These are phyloP conservation scores for Mycena amicta DNA, from an alignment of 768 basidiomycete genomes.

Conservation along the genomic window DNA sequence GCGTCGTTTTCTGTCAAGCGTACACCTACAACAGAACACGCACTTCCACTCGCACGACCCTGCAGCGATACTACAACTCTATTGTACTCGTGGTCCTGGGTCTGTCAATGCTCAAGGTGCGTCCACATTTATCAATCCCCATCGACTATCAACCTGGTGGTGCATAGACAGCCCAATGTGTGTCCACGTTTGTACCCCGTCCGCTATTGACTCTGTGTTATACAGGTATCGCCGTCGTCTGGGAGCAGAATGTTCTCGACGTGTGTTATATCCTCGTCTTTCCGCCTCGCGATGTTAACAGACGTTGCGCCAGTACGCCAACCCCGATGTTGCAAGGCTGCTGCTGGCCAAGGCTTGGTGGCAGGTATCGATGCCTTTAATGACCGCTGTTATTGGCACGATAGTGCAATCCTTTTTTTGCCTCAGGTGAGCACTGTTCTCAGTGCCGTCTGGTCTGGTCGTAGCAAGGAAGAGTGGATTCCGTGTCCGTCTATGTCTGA, in stretches of 20 bases:
- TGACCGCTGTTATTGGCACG: constrained; percentile 9
- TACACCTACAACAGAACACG: background rate
- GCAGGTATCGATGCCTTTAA: constrained; percentile 7
- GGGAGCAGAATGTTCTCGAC: constrained; percentile 9
- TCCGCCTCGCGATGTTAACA: background rate
- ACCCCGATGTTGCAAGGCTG: constrained; percentile 6
- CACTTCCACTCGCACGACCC: background rate
- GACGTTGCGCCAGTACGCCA: background rate
- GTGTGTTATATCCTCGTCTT: background rate
- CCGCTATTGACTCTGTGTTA: background rate
- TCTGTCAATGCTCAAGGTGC: constrained; percentile 10
- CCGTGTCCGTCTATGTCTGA: too few relatives aligned
- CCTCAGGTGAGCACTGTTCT: background rate
- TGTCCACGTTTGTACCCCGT: background rate
- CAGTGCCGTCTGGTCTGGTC: background rate
- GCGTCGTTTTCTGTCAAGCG: constrained; percentile 12
- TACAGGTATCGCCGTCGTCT: background rate
- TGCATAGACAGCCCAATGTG: background rate
- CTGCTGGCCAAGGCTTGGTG: constrained; percentile 6
- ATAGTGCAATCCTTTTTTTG: constrained; percentile 13
- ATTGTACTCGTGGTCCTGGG: background rate
- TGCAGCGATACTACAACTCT: constrained; percentile 8
- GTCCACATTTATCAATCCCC: background rate
- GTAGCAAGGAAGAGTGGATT: too few relatives aligned
- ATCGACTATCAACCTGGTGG: background rate